A percentile compares a stretch with the other conserved stretches of the same genome.
These are phyloP conservation scores for Trichoderma afroharzianum DNA, from an alignment of 2,329 filamentous ascomycete genomes.

Conservation along the genomic window DNA sequence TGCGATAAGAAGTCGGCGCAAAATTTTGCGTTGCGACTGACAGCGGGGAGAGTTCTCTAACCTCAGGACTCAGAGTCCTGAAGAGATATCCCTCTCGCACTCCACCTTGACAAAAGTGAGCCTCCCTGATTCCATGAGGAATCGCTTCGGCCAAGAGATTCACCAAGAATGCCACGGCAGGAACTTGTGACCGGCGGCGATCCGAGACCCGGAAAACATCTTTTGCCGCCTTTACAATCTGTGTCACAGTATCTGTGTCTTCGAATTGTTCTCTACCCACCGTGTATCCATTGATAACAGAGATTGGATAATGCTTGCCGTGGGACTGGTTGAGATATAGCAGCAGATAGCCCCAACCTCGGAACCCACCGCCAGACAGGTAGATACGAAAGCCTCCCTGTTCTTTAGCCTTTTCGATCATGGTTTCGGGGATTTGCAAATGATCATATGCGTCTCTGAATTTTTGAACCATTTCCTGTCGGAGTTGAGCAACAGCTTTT, in stretches of 20 bases:
- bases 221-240: conserved; percentile 33
- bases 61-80: conserved; percentile 42
- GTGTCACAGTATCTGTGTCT: conserved; percentile 38
- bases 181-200: conserved; percentile 61
- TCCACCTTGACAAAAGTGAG: conserved; percentile 68
- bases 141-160: conserved; percentile 59
- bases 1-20: conserved; percentile 44
- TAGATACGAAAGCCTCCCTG: conserved; percentile 57
- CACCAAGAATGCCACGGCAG: conserved; percentile 64
- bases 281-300: conserved; percentile 67
- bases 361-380: conserved; percentile 66
- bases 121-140: conserved; percentile 54
- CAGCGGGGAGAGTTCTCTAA: conserved; percentile 54
- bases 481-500: conserved; percentile 42
- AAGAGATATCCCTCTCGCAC: conserved; percentile 66
- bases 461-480: conserved; percentile 48
- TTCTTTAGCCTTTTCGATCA: conserved; percentile 41
- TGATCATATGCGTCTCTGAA: conserved; percentile 49
- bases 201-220: conserved; percentile 60
- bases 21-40: conserved; percentile 55
- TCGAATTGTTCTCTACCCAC: conserved; percentile 49
- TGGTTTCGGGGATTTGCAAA: conserved; percentile 51
- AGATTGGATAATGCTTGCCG: conserved; percentile 62
- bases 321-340: conserved; percentile 54
- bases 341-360: conserved; percentile 68